Conservation (phyloP, 2,329 filamentous ascomycete genomes). For the Xylariaceae sp. region DNA sequence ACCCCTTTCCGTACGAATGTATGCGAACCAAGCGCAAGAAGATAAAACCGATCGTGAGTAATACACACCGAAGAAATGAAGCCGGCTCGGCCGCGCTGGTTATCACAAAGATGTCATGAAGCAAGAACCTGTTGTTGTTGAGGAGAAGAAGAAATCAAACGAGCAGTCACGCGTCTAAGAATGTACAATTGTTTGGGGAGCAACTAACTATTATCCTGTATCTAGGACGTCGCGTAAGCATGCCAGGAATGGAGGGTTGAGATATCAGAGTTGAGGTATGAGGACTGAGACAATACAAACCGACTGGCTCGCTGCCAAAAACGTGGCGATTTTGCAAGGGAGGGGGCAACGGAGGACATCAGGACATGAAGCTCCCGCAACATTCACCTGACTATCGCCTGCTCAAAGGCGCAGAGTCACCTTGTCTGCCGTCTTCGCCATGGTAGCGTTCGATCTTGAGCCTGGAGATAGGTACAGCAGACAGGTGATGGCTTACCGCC, state of each 20-base stretch:
- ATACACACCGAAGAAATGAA: slow-evolving; percentile 30
- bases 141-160: slow-evolving; percentile 18
- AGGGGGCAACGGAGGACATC: not conserved
- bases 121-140: slow-evolving; percentile 23
- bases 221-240: slow-evolving; percentile 22
- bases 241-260: slow-evolving; percentile 20
- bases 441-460: not conserved
- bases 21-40: slow-evolving; percentile 26
- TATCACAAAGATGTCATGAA: slow-evolving; percentile 39
- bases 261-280: not conserved
- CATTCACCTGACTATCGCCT: not conserved
- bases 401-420: not conserved
- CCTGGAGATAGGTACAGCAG: not conserved
- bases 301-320: slow-evolving; percentile 7
- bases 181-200: slow-evolving; percentile 3
- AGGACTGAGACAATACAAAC: slow-evolving; percentile 7
- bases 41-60: slow-evolving; percentile 28
- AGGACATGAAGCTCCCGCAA: slow-evolving; percentile 9
- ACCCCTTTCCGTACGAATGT: slow-evolving; percentile 20
- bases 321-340: slow-evolving; percentile 12
- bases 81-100: slow-evolving; percentile 37
- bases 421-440: not conserved
- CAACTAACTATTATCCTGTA: slow-evolving; percentile 17
- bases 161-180: slow-evolving; percentile 14
- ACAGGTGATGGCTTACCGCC: not conserved